phyloP scores from a whole-genome alignment of 2,329 filamentous ascomycete species.

The Paramyrothecium roridum region DNA sequence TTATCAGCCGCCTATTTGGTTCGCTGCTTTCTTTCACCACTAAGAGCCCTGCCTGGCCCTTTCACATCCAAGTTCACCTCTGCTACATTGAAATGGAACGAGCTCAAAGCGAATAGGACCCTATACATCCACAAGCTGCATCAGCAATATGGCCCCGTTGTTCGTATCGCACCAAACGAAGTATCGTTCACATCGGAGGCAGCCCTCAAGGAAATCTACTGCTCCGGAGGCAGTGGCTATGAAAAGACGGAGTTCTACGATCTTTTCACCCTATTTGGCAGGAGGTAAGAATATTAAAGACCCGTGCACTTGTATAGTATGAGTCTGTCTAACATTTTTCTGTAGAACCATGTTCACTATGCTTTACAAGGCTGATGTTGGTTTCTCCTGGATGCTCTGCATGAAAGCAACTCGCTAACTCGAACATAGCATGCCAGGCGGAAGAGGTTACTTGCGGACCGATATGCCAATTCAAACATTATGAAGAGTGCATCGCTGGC shows the following conservation, averaged over 20 bases:
- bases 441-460: constrained; percentile 61
- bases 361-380: constrained; percentile 49
- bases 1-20: constrained; percentile 19
- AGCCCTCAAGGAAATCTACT: constrained; percentile 62
- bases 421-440: constrained; percentile 54
- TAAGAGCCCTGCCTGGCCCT: constrained; percentile 45
- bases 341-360: constrained; percentile 58
- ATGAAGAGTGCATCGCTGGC: constrained; percentile 51
- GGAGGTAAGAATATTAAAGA: constrained; percentile 35
- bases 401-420: not conserved
- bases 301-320: not conserved
- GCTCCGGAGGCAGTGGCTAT: constrained; percentile 58
- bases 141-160: constrained; percentile 50
- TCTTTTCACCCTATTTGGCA: constrained; percentile 55
- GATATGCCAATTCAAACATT: constrained; percentile 67
- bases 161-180: constrained; percentile 56
- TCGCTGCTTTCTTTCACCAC: constrained; percentile 26
- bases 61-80: constrained; percentile 45
- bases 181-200: constrained; percentile 54
- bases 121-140: constrained; percentile 55
- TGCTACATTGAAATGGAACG: constrained; percentile 50
- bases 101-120: constrained; percentile 50
- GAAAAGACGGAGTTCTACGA: constrained; percentile 65
- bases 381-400: constrained; percentile 13
- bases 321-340: not conserved